Percentiles rank a stretch among this genome's conserved stretches.
Evolutionary conservation across 2,329 filamentous ascomycete species (phyloP).

Genomic region (Grosmannia serpens): DNA sequence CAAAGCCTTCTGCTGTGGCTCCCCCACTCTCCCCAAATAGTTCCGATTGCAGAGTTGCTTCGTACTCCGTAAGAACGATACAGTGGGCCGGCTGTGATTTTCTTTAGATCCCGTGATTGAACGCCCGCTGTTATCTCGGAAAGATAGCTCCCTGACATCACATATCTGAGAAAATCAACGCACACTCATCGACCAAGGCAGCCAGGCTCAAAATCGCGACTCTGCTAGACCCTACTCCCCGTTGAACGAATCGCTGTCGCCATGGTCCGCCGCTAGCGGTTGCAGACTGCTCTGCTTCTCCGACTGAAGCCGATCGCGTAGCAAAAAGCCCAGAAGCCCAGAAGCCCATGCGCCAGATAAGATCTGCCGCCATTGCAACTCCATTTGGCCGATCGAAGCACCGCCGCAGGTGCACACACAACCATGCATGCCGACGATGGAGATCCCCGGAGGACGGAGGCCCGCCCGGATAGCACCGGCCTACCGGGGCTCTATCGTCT

Average conservation of each 20-base stretch:
- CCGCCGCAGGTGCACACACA: background rate
- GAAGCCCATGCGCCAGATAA: background rate
- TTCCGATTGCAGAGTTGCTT: too few relatives aligned
- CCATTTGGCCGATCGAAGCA: background rate
- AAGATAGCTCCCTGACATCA: background rate
- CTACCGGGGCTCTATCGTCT: slow-evolving; percentile 44
- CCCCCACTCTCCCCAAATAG: background rate
- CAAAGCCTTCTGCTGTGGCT: background rate
- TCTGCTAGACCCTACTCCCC: background rate
- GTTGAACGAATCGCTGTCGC: background rate
- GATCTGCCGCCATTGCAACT: background rate
- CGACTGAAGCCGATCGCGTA: background rate
- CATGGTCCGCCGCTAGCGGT: background rate
- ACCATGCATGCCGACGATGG: background rate
- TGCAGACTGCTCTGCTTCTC: background rate
- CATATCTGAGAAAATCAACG: background rate
- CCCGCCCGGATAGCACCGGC: background rate
- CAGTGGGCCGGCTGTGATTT: background rate
- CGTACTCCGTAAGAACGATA: too few relatives aligned
- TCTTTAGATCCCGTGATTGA: background rate
- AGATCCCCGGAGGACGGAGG: background rate
- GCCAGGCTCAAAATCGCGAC: background rate
- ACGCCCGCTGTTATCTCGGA: background rate
- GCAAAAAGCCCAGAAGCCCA: background rate
- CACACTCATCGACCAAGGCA: background rate